A percentile compares a stretch with the other conserved stretches of the same genome.
Evolutionary conservation across 129 eudicot genomes (phyloP).

Genomic region (Flaveria trinervia): DNA sequence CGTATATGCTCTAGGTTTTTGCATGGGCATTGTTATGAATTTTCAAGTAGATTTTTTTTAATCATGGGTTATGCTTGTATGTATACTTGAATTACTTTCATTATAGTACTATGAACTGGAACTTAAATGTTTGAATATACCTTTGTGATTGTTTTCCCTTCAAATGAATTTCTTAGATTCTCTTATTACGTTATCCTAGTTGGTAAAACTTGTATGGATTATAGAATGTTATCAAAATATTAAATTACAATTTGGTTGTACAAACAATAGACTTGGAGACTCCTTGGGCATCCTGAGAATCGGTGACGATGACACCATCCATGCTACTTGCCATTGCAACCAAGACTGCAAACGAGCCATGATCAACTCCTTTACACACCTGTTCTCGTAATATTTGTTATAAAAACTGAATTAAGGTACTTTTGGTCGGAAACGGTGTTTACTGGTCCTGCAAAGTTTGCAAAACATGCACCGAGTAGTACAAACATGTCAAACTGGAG

Average conservation of each 20-base stretch:
- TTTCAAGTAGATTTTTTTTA: too few relatives aligned
- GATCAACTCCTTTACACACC: not conserved
- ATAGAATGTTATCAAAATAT: too few relatives aligned
- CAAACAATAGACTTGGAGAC: constrained; percentile 19
- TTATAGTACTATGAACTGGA: too few relatives aligned
- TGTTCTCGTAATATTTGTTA: not conserved
- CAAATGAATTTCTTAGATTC: too few relatives aligned
- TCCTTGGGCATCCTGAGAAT: constrained; percentile 23
- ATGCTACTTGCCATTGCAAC: constrained; percentile 24
- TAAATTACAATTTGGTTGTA: constrained; percentile 7
- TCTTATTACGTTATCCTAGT: too few relatives aligned
- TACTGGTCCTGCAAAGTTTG: constrained; percentile 32
- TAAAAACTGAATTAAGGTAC: not conserved
- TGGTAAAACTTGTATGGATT: too few relatives aligned
- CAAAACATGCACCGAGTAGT: constrained; percentile 23
- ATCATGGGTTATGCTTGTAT: too few relatives aligned
- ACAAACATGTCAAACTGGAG: constrained; percentile 27
- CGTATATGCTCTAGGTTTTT: too few relatives aligned
- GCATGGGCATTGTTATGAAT: too few relatives aligned
- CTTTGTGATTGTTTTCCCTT: too few relatives aligned
- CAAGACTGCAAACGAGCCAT: constrained; percentile 8
- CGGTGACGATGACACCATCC: constrained; percentile 27
- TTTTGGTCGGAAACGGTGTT: not conserved
- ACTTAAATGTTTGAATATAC: too few relatives aligned
- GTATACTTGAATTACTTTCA: too few relatives aligned